These are phyloP conservation scores for Epichloe sibirici DNA, from an alignment of 2,329 filamentous ascomycete species.

Conservation along the genomic window DNA sequence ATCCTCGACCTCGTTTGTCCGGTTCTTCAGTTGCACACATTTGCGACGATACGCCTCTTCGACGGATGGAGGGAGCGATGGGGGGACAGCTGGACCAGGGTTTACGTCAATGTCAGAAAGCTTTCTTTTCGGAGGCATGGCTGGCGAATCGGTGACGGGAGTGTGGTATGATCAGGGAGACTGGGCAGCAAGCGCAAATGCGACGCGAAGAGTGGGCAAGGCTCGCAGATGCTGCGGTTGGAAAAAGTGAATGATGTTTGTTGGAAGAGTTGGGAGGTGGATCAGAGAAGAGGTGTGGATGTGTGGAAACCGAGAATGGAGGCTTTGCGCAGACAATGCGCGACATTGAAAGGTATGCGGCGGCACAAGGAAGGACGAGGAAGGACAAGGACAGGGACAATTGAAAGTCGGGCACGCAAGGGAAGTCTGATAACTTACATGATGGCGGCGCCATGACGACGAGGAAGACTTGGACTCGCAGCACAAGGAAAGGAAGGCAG, in stretches of 20 bases:
- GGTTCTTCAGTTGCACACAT: slow-evolving; percentile 87
- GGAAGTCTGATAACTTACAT: slow-evolving; percentile 12
- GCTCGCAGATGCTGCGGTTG: not conserved
- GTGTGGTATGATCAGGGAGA: not conserved
- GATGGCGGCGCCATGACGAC: slow-evolving; percentile 17
- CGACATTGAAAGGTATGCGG: not conserved
- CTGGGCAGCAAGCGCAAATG: not conserved
- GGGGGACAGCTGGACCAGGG: slow-evolving; percentile 34
- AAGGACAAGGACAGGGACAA: not conserved
- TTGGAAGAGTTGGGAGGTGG: too few species aligned
- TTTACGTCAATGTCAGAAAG: slow-evolving; percentile 22
- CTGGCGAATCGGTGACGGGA: slow-evolving; percentile 3
- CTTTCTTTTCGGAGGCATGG: slow-evolving; percentile 25
- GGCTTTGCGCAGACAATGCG: not conserved
- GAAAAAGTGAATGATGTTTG: not conserved
- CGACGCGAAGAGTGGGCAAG: too few species aligned
- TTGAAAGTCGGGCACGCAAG: slow-evolving; percentile 4
- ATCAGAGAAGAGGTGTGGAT: too few species aligned
- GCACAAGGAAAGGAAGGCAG: not conserved
- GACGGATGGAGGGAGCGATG: slow-evolving; percentile 69
- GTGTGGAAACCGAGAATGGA: slow-evolving; percentile 1
- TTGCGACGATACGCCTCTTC: slow-evolving; percentile 94
- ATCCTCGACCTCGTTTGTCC: slow-evolving; percentile 82
- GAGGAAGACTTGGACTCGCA: not conserved
- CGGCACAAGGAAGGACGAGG: not conserved